phyloP scores from a whole-genome alignment of 2,329 filamentous ascomycete genomes.

The Paecilomyces formosus region DNA sequence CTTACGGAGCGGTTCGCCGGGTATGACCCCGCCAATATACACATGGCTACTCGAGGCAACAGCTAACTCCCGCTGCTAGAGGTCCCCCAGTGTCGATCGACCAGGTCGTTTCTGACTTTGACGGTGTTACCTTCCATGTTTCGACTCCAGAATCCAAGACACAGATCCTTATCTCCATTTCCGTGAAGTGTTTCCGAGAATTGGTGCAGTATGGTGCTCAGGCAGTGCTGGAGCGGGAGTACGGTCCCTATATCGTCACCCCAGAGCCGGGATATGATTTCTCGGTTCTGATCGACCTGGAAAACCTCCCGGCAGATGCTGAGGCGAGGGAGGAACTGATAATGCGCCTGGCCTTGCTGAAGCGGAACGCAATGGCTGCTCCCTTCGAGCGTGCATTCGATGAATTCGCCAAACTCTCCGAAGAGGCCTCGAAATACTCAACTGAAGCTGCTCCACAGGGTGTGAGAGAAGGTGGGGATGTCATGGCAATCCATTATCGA shows the following conservation, averaged over 20 bases:
- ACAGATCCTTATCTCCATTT: slow-evolving; percentile 88
- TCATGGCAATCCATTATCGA: slow-evolving; percentile 96
- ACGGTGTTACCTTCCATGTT: slow-evolving; percentile 97
- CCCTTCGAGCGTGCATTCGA: slow-evolving; percentile 97
- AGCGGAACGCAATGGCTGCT: slow-evolving; percentile 97
- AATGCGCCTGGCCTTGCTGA: slow-evolving; percentile 79
- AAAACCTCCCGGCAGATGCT: slow-evolving; percentile 73
- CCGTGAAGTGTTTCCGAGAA: slow-evolving; percentile 91
- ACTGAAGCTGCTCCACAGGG: slow-evolving; percentile 91
- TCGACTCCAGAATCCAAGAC: slow-evolving; percentile 91
- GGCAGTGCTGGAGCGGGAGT: slow-evolving; percentile 86
- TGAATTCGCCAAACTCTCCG: slow-evolving; percentile 77
- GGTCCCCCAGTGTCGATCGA: slow-evolving; percentile 83
- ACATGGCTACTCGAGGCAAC: slow-evolving; percentile 21
- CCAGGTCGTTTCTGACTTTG: slow-evolving; percentile 97
- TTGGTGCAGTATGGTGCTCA: slow-evolving; percentile 89
- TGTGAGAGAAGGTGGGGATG: slow-evolving; percentile 77
- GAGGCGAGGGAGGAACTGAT: slow-evolving; percentile 83
- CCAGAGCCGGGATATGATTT: slow-evolving; percentile 94
- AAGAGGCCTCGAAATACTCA: slow-evolving; percentile 86
- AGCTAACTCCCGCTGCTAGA: slow-evolving; percentile 46
- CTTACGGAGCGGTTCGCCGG: slow-evolving; percentile 90
- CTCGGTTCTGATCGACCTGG: slow-evolving; percentile 82
- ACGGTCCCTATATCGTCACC: slow-evolving; percentile 79
- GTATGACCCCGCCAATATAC: slow-evolving; percentile 42